Evolutionary conservation across 495 filamentous ascomycete species (phyloP).

Genomic region (Hypomontagnella monticulosa): DNA sequence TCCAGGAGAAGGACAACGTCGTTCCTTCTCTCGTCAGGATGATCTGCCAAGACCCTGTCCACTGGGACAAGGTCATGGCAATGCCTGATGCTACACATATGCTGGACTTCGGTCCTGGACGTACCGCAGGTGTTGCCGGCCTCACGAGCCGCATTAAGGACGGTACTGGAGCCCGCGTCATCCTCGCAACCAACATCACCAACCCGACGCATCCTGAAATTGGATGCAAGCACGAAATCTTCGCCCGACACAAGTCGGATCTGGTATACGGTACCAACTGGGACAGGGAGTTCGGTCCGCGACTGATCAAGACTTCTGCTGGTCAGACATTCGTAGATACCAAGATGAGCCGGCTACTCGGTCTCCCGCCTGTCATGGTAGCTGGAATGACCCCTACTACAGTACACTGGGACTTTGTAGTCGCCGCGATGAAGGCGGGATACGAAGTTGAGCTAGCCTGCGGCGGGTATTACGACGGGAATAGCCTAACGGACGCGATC

Average conservation of each 20-base stretch:
- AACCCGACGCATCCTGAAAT: constrained; percentile 83
- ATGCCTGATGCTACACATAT: constrained; percentile 84
- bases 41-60: constrained; percentile 82
- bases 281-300: constrained; percentile 85
- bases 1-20: constrained; percentile 58
- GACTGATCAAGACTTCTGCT: constrained; percentile 74
- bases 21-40: constrained; percentile 79
- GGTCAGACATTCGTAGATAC: constrained; percentile 86
- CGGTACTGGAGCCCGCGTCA: constrained; percentile 84
- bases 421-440: constrained; percentile 94
- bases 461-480: constrained; percentile 85
- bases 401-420: constrained; percentile 93
- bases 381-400: constrained; percentile 97
- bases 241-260: constrained; percentile 79
- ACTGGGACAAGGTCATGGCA: constrained; percentile 84
- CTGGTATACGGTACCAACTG: constrained; percentile 85
- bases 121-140: constrained; percentile 84
- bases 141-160: constrained; percentile 92
- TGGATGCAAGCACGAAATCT: constrained; percentile 86
- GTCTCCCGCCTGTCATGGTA: constrained; percentile 87
- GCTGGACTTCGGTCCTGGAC: constrained; percentile 85
- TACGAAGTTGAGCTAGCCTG: constrained; percentile 90
- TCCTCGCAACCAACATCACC: constrained; percentile 77
- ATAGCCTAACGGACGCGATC: constrained; percentile 78
- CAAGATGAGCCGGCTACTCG: constrained; percentile 84